Base-by-base conservation (phyloP, 352 stramenopile genomes). In the Globisporangium paroecandrum region DNA sequence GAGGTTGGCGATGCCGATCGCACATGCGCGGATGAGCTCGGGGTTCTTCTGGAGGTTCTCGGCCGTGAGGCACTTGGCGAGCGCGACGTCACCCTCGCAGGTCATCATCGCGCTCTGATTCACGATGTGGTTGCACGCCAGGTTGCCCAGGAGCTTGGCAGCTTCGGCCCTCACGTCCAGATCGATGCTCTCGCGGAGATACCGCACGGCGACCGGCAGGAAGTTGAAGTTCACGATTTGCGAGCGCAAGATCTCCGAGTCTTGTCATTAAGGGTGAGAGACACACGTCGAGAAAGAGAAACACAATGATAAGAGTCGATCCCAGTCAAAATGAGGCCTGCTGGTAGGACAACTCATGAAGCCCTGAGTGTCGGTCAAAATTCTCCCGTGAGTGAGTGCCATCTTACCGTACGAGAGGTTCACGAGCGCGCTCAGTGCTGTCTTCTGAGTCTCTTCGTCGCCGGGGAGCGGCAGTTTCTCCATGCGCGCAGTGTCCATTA, bases 41-140 rank as follows among this genome's bases (percentile, higher is more conserved):
- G 72, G 65, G 53, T 66, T 79, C 3, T 66, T 59, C 8, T 77
- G 68, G 18, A 91, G 54, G 24, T 73, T 77, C 41, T 77, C 69
- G 24, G 73, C 64, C 1, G 65, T 75, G 41, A 82, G 56, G 15
- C 67, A 46, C 34, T 56, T 65, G n/a, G 75, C 43, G 6, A 93
- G 71, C 38, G 69, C 79, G 4, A 65, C 72, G 43, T 90, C 79
- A 4, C 80, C 85, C 64, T 91, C 82, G 10, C 70, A 76, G 6
- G 82, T 84, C 68, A 93, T 79, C 43, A 90, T 70, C 8, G 76
- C 78, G 38, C 75, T 89, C 62, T 93, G 85, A 56, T 93, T 93
- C 0, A 91, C 78, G 7, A 88, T 69, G 57, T 91, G 82, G 55
- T 89, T 88, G 64, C 67, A 87, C 8, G 82, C 80, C 13, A 91